Evolutionary conservation across 805 yeast species (phyloP), one percentile per base, ranked within the genome.

Genomic region (Kodamaea sagamina): DNA sequence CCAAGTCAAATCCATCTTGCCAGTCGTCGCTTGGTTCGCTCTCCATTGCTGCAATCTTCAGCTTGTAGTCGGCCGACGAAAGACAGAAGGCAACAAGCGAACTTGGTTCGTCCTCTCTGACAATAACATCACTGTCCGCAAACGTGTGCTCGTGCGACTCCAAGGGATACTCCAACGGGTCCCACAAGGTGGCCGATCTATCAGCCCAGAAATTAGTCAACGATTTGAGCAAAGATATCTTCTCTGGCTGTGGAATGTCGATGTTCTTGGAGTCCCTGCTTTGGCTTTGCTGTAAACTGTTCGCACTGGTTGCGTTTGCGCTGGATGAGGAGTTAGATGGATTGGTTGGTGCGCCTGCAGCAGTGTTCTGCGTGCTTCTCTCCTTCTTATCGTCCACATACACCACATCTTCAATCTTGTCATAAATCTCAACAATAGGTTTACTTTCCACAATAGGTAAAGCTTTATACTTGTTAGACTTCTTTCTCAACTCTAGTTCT

Each of bases 181-280:
- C 89, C 98, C 98, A 95, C 15, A 93, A 74, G 1, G 95, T 84
- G 0, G 97, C 93, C 1, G 98, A 87, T 55, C 99, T 71, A 64
- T 93, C 98, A 1, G 97, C 97, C 98, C 98, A 93, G 63, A 93
- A 93, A 54, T 83, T 88, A 0, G 95, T 79, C 43, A 95, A 68
- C 0, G 95, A 81, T 54, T 86, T 88, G 68, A 93, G 77, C 26
- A 93, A 63, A 0, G 97, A 84, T 16, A 82, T 78, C 51, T 80
- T 79, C 55, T 90, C 97, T 4, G 74, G 74, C 39, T 67, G 74
- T 0, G 72, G 68, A 27, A 68, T 53, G 9, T 66, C 69, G 8
- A 58, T 35, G 21, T 50, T 51, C 19, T 50, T 45, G 6, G 41
- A 10, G 3, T 41, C 43, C 15, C 15, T 37, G 4, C 18, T 10